These are phyloP conservation scores for Ogataea populi-albae DNA, from an alignment of 805 yeast species.

Conservation along the genomic window DNA sequence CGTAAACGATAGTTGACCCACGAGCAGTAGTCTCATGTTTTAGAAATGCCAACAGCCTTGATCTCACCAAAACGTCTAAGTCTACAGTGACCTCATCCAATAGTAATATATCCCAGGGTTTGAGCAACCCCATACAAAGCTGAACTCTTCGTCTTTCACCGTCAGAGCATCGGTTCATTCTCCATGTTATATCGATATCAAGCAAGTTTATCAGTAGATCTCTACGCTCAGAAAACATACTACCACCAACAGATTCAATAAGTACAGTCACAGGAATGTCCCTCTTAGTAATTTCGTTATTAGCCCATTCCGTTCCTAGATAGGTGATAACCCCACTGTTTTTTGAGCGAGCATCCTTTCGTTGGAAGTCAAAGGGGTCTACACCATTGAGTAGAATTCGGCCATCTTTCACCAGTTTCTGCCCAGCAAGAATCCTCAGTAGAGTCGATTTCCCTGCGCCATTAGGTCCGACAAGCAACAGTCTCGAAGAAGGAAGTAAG, in stretches of 20 bases:
- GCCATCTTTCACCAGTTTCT: slow-evolving; percentile 77
- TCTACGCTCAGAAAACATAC: slow-evolving; percentile 65
- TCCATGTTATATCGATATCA: slow-evolving; percentile 87
- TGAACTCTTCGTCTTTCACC: slow-evolving; percentile 96
- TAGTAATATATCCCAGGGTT: slow-evolving; percentile 86
- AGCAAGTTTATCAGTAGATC: slow-evolving; percentile 70
- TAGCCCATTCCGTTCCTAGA: slow-evolving; percentile 97
- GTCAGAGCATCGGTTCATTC: slow-evolving; percentile 88
- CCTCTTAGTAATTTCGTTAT: slow-evolving; percentile 82
- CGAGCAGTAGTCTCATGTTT: slow-evolving; percentile 69
- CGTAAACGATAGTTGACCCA: slow-evolving; percentile 77
- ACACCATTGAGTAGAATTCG: slow-evolving; percentile 68
- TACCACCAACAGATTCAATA: slow-evolving; percentile 81
- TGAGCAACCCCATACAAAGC: slow-evolving; percentile 84
- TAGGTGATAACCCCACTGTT: slow-evolving; percentile 49
- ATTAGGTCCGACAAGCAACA: slow-evolving; percentile 85
- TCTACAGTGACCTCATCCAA: slow-evolving; percentile 97
- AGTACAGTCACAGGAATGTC: slow-evolving; percentile 85
- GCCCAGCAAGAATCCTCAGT: slow-evolving; percentile 83
- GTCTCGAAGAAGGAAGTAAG: slow-evolving; percentile 70
- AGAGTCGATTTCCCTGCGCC: slow-evolving; percentile 97
- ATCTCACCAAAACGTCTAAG: slow-evolving; percentile 87
- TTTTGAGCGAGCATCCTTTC: slow-evolving; percentile 23
- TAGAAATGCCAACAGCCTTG: slow-evolving; percentile 66
- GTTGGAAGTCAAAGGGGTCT: slow-evolving; percentile 65